Conservation (phyloP, 2,329 filamentous ascomycete species). For the Trichoderma sp. region DNA sequence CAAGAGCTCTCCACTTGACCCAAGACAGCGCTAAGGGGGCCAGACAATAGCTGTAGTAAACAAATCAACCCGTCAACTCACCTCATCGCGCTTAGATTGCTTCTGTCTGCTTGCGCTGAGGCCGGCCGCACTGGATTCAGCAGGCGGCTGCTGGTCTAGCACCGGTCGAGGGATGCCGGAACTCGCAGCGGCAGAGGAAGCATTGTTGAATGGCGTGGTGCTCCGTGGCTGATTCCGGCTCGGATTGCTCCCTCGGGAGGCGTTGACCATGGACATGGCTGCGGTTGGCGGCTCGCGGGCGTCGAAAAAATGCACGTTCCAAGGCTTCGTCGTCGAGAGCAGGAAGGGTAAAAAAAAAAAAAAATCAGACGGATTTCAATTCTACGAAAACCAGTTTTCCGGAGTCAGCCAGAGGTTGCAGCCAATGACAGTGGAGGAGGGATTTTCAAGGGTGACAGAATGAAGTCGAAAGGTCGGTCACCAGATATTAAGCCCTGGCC, state of each 20-base stretch:
- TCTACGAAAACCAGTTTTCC: slow-evolving; percentile 19
- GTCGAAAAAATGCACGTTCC: slow-evolving; percentile 2
- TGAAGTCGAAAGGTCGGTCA: slow-evolving; percentile 25
- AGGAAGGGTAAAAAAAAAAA: neutral
- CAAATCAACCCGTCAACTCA: slow-evolving; percentile 50
- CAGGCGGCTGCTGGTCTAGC: slow-evolving; percentile 64
- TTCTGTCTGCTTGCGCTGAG: slow-evolving; percentile 94
- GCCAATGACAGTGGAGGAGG: slow-evolving; percentile 27
- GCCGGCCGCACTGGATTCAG: slow-evolving; percentile 57
- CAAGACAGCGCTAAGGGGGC: neutral
- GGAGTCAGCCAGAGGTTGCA: slow-evolving; percentile 20
- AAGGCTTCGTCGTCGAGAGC: slow-evolving; percentile 3
- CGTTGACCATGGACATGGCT: slow-evolving; percentile 52
- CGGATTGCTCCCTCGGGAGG: slow-evolving; percentile 67
- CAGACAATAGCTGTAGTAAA: neutral
- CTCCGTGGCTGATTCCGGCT: slow-evolving; percentile 60
- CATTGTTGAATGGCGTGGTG: slow-evolving; percentile 61
- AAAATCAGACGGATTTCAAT: slow-evolving; percentile 15
- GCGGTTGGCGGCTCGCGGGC: slow-evolving; percentile 16
- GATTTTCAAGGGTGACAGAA: slow-evolving; percentile 27
- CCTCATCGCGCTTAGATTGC: slow-evolving; percentile 97
- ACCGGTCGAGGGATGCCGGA: slow-evolving; percentile 75
- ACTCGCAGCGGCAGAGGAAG: slow-evolving; percentile 45
- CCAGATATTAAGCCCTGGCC: slow-evolving; percentile 24
- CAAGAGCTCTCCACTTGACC: slow-evolving; percentile 2